phyloP scores from a whole-genome alignment of 306 rosid genomes.

The barrel medic (Medicago truncatula) region DNA sequence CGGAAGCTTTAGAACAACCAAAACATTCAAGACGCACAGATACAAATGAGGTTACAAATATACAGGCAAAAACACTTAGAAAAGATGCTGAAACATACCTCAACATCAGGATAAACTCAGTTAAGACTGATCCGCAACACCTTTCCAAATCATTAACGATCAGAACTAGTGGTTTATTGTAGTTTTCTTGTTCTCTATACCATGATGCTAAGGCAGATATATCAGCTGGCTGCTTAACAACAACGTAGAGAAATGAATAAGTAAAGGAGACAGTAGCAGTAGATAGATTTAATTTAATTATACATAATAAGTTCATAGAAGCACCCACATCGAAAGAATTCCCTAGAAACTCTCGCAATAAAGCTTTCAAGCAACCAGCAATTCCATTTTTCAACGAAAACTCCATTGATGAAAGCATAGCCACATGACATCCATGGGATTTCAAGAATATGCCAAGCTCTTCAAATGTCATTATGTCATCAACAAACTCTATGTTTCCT shows the following conservation, averaged over 20 bases:
- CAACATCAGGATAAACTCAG: slow-evolving; percentile 79
- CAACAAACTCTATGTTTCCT: slow-evolving; percentile 94
- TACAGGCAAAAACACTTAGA: slow-evolving; percentile 4
- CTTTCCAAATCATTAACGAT: slow-evolving; percentile 84
- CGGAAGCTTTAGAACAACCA: slow-evolving; percentile 6
- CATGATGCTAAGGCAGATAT: slow-evolving; percentile 88
- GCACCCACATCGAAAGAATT: slow-evolving; percentile 64
- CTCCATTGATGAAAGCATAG: slow-evolving; percentile 74
- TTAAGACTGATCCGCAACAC: slow-evolving; percentile 79
- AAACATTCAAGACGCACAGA: slow-evolving; percentile 16
- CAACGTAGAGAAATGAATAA: slow-evolving; percentile 38
- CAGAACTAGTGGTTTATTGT: slow-evolving; percentile 70
- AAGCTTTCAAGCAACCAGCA: slow-evolving; percentile 81
- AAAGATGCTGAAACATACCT: slow-evolving; percentile 59
- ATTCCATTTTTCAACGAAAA: slow-evolving; percentile 79
- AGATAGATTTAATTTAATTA: slow-evolving; percentile 33
- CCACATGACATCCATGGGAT: slow-evolving; percentile 86
- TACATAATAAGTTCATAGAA: slow-evolving; percentile 25
- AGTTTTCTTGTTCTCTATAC: slow-evolving; percentile 80
- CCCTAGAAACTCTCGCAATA: slow-evolving; percentile 71
- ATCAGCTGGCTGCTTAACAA: slow-evolving; percentile 73
- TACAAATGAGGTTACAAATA: slow-evolving; percentile 20
- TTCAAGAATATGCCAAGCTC: slow-evolving; percentile 78
- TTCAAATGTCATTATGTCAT: slow-evolving; percentile 78
- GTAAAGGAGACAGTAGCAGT: slow-evolving; percentile 27